A percentile compares a stretch with the other conserved stretches of the same genome.
Conservation (phyloP, 2,329 filamentous ascomycete species). For the Neopestalotiopsis rosae region DNA sequence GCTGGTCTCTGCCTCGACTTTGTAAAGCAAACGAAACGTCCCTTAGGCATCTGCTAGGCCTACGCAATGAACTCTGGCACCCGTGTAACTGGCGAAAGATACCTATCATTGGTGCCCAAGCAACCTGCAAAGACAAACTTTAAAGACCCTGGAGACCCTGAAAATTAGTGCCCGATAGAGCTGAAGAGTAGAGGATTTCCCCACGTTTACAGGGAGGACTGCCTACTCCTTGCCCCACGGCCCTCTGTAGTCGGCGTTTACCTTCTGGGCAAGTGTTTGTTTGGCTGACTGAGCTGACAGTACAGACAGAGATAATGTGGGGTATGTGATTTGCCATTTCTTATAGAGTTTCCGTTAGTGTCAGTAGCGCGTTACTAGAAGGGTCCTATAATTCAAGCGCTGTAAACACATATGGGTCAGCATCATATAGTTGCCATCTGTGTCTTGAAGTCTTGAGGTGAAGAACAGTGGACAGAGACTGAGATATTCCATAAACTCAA, state of each 20-base stretch:
- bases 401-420: too few relatives aligned
- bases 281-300: slow-evolving; percentile 9
- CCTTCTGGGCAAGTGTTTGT: neutral
- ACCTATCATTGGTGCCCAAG: neutral
- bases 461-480: too few relatives aligned
- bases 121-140: neutral
- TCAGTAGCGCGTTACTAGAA: too few relatives aligned
- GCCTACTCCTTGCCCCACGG: neutral
- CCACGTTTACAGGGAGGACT: neutral
- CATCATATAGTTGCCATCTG: too few relatives aligned
- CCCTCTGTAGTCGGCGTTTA: neutral
- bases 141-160: neutral
- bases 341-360: too few relatives aligned
- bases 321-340: neutral
- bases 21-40: neutral
- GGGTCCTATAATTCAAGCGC: too few relatives aligned
- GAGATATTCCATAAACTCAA: too few relatives aligned
- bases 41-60: neutral
- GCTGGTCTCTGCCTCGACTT: neutral
- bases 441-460: too few relatives aligned
- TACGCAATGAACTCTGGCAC: neutral
- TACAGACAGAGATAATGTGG: neutral
- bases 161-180: neutral
- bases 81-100: neutral
- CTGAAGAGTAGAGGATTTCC: neutral